These are phyloP conservation scores for Septoria linicola DNA, from an alignment of 2,329 filamentous ascomycete genomes.

Conservation along the genomic window DNA sequence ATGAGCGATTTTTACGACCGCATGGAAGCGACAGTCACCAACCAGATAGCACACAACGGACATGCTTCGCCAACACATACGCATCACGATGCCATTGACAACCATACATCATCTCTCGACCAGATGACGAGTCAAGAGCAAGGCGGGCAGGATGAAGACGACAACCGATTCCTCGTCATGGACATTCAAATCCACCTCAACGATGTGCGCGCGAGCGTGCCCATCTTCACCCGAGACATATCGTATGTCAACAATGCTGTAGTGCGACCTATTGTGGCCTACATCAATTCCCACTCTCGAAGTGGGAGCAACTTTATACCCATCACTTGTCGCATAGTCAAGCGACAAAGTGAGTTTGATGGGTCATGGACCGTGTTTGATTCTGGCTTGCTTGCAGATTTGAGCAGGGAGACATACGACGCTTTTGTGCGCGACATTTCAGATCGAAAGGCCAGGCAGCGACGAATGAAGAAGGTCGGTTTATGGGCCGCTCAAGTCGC, in stretches of 20 bases:
- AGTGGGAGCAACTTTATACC: conserved; percentile 81
- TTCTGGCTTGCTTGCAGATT: conserved; percentile 88
- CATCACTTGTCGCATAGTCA: conserved; percentile 90
- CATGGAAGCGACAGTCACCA: conserved; percentile 83
- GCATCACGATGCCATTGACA: conserved; percentile 27
- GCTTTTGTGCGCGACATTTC: conserved; percentile 90
- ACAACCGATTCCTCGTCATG: conserved; percentile 83
- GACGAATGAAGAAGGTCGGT: conserved; percentile 90
- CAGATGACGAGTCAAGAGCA: not conserved
- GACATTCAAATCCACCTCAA: conserved; percentile 94
- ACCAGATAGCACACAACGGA: conserved; percentile 21
- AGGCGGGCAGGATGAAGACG: conserved; percentile 44
- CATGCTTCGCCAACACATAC: conserved; percentile 9
- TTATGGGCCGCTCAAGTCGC: conserved; percentile 93
- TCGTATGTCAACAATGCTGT: conserved; percentile 96
- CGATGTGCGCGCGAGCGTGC: conserved; percentile 88
- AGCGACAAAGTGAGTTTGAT: conserved; percentile 84
- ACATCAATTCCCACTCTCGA: conserved; percentile 78
- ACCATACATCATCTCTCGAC: conserved; percentile 18
- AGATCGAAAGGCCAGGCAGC: conserved; percentile 80
- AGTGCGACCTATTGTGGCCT: conserved; percentile 92
- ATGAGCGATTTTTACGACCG: conserved; percentile 97
- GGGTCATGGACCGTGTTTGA: conserved; percentile 95
- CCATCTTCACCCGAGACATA: conserved; percentile 85
- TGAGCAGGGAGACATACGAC: conserved; percentile 89